phyloP scores from a whole-genome alignment of 371 early-diverging fungal species.

The Umbelopsis sp. region DNA sequence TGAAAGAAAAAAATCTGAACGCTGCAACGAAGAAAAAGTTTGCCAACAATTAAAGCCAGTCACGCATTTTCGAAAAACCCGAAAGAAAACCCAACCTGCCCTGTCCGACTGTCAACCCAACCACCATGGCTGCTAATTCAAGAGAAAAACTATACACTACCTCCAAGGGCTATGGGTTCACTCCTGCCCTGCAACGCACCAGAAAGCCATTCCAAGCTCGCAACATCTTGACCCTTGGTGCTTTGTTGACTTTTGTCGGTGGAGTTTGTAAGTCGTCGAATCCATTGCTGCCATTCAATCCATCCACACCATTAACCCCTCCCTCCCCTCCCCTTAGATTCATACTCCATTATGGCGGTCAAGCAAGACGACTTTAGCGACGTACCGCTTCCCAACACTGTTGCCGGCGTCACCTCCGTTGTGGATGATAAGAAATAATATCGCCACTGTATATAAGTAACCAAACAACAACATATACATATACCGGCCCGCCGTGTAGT shows the following conservation, averaged over 20 bases:
- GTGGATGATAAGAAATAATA: constrained; percentile 7
- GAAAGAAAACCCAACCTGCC: not conserved
- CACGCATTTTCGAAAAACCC: not conserved
- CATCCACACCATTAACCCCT: not conserved
- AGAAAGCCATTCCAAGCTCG: constrained; percentile 51
- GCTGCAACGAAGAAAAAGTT: not conserved
- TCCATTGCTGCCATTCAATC: not conserved
- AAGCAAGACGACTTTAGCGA: constrained; percentile 67
- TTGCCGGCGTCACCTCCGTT: constrained; percentile 30
- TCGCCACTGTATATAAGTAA: not conserved
- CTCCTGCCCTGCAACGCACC: constrained; percentile 60
- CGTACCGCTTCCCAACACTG: constrained; percentile 47
- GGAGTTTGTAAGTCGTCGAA: constrained; percentile 52
- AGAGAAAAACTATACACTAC: constrained; percentile 53
- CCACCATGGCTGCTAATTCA: constrained; percentile 24
- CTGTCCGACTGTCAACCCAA: not conserved
- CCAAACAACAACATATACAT: not conserved
- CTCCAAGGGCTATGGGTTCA: constrained; percentile 52
- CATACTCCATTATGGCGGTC: constrained; percentile 60
- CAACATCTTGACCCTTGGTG: constrained; percentile 50
- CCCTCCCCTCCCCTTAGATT: constrained; percentile 26
- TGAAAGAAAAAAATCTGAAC: not conserved
- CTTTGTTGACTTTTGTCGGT: constrained; percentile 52
- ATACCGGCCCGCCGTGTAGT: no score
- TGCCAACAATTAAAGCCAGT: not conserved